Evolutionary conservation across 2,329 filamentous ascomycete species (phyloP), one percentile per base, ranked within the genome.

Genomic region (Tympanopsis confertula): DNA sequence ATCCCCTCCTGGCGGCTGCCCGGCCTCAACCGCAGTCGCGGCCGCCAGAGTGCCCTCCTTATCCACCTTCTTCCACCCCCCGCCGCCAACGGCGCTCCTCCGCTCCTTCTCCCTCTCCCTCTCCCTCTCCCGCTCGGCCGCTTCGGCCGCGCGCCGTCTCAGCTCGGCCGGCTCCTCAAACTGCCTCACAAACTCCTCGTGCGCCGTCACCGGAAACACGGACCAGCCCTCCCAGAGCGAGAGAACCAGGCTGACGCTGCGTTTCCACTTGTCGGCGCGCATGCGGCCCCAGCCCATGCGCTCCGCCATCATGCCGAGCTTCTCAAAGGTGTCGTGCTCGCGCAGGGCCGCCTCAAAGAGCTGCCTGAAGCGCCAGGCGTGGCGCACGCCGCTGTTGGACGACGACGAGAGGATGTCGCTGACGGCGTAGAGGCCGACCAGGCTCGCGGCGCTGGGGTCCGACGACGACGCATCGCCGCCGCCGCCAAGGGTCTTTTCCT

Each of bases 311-410:
- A 72, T 63, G 1, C 87, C 87, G 3, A 95, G 68, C 33, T 72
- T 69, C 50, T 84, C 82, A 49, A 94, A 94, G 1, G 80, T 75
- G 40, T 75, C 73, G 39, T 77, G 73, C 5, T 72, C 62, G 20
- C 74, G 75, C 18, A 95, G 65, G 1, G 81, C 75, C 1, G 68
- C 65, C 53, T 93, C 86, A 43, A 94, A 86, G 3, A 89, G 68
- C 45, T 83, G 78, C 17, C 87, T 71, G 51, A 87, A 94, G 38
- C 86, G 80, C 85, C 87, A 94, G 3, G 85, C 84, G 53, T 88
- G 84, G 2, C 84, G 78, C 18, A 89, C 78, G 2, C 80, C 82
- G 44, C 82, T 83, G 7, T 79, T 86, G 1, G 82, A 85, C 0
- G 72, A 74, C 1, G 84, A 83, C 0, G 83, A 84, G 12, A 94